Percentiles rank a stretch among this genome's conserved stretches.
These are phyloP conservation scores for Aspergillus cavernicola DNA, from an alignment of 495 filamentous ascomycete species.

Conservation along the genomic window DNA sequence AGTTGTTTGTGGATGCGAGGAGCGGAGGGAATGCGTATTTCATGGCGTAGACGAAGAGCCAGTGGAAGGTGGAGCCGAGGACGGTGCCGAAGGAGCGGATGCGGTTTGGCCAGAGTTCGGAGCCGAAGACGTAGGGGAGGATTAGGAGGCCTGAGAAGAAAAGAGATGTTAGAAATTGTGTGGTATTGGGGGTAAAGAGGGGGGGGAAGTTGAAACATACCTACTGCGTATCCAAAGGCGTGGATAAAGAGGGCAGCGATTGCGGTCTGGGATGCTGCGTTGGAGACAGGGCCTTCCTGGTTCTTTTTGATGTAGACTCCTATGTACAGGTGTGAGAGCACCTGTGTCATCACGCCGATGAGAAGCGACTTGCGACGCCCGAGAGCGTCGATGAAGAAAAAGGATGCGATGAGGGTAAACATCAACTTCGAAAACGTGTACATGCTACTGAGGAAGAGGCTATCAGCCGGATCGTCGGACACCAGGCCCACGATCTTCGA, in stretches of 20 bases:
- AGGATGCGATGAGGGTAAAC: not conserved
- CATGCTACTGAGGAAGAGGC: not conserved
- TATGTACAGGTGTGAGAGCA: not conserved
- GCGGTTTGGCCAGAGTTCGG: not conserved
- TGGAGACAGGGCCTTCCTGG: not conserved
- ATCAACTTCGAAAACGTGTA: not conserved
- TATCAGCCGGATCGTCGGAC: not conserved
- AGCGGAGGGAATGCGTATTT: not conserved
- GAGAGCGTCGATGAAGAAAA: not conserved
- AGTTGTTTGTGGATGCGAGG: not conserved
- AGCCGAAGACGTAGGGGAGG: not conserved
- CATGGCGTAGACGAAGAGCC: not conserved
- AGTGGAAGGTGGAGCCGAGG: not conserved
- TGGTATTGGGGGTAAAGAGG: not conserved
- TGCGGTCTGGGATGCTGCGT: not conserved
- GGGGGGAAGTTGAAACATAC: not conserved
- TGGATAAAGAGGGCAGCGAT: conserved; percentile 7
- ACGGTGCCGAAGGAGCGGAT: not conserved
- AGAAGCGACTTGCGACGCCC: not conserved
- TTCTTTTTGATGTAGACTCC: not conserved
- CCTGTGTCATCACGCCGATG: not conserved
- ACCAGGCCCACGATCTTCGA: not conserved
- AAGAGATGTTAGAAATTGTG: not conserved
- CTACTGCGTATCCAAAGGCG: not conserved
- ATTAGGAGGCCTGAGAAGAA: not conserved